A percentile compares a stretch with the other conserved stretches of the same genome.
Evolutionary conservation across 2,329 filamentous ascomycete species (phyloP).

Genomic region (Fusarium nematophilum): DNA sequence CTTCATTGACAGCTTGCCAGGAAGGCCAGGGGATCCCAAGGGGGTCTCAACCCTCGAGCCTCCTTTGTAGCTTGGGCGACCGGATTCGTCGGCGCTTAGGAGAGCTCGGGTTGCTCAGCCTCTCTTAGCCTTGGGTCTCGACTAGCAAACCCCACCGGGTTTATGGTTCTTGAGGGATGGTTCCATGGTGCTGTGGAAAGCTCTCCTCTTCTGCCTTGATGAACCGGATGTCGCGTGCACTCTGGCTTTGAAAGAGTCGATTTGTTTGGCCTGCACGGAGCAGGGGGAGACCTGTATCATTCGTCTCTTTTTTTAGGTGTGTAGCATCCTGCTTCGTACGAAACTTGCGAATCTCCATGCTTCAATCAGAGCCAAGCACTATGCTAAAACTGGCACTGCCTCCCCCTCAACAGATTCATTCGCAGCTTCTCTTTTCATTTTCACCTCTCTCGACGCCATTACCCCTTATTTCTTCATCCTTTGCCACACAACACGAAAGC

Average conservation of each 20-base stretch:
- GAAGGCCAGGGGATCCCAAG: slow-evolving; percentile 5
- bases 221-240: slow-evolving; percentile 27
- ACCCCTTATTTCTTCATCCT: neutral
- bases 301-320: too few relatives aligned
- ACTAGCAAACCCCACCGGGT: slow-evolving; percentile 1
- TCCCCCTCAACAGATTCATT: slow-evolving; percentile 13
- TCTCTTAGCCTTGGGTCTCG: slow-evolving; percentile 15
- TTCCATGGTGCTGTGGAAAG: neutral
- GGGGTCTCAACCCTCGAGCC: slow-evolving; percentile 23
- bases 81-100: slow-evolving; percentile 37
- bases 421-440: slow-evolving; percentile 24
- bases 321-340: too few relatives aligned
- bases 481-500: slow-evolving; percentile 23
- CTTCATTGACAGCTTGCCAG: too few relatives aligned
- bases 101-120: slow-evolving; percentile 32
- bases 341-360: neutral
- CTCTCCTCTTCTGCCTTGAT: slow-evolving; percentile 3
- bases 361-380: neutral
- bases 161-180: too few relatives aligned
- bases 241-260: slow-evolving; percentile 19
- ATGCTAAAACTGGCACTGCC: slow-evolving; percentile 4
- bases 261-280: slow-evolving; percentile 31
- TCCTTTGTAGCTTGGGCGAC: slow-evolving; percentile 20
- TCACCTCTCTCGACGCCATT: neutral
- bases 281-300: too few relatives aligned